Evolutionary conservation across 495 filamentous ascomycete genomes (phyloP), one percentile per base, ranked within the genome.

Genomic region (Haplographium delicatum): DNA sequence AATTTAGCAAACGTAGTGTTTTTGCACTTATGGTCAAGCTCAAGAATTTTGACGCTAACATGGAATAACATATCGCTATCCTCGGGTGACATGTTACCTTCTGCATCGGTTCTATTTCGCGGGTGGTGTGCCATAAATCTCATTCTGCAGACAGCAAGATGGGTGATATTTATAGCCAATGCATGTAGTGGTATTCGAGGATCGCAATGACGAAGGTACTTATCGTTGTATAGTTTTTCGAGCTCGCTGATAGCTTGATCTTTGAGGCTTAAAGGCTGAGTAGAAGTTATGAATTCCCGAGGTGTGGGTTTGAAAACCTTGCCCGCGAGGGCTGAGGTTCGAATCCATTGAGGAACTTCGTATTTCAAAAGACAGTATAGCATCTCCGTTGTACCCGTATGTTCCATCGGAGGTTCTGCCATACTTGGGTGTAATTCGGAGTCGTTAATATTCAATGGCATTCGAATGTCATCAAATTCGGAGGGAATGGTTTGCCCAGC

Each of bases 361-460:
- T 45, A 46, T 65, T 51, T 44, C 73, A 58, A 56, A 69, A 59
- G 56, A 68, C 59, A 37, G 64, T 41, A 62, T 57, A 53, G 43
- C 50, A 53, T 53, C 34, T 57, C 54, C 20, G 54, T 53, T 10
- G 54, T 41, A 7, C 43, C 49, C 8, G 49, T 44, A 19, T 67
- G 59, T 43, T 50, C 51, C n/a, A 35, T 24, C 34, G 45, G 15
- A 2, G 31, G 28, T 9, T 26, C 33, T 26, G 30, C 25, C 45
- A 48, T 48, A 3, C 39, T 19, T 19, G 31, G 28, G 24, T 37
- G 45, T 13, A 95, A 73, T 56, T 95, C 89, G 11, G 63, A 62
- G 44, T 95, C 90, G 62, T 94, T 85, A 59, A 95, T 73, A 59
- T 93, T 93, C 33, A 84, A 64, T 0, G 85, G 84, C 11, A 84